These are phyloP conservation scores for Periconia sp. DNA, from an alignment of 2,329 filamentous ascomycete species.

Conservation along the genomic window DNA sequence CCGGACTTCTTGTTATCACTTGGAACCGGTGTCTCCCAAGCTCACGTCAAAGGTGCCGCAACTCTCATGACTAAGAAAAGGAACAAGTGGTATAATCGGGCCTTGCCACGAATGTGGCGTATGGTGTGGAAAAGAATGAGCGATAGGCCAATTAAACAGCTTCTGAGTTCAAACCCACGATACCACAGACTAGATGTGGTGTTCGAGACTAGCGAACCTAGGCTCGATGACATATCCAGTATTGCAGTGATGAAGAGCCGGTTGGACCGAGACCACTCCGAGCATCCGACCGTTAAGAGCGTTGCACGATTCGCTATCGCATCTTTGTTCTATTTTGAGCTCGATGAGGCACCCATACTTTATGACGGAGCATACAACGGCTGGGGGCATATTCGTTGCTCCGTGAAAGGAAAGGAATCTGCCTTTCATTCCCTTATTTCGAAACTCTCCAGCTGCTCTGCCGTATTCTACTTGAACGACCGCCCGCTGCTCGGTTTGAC, in stretches of 20 bases:
- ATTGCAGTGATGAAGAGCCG: constrained; percentile 15
- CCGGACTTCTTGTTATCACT: constrained; percentile 27
- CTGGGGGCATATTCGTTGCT: constrained; percentile 11
- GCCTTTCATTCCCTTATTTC: constrained; percentile 8
- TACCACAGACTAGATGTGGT: too few species aligned
- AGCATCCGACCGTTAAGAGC: constrained; percentile 11
- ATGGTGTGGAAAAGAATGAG: too few species aligned
- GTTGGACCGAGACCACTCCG: too few species aligned
- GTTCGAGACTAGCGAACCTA: constrained; percentile 11
- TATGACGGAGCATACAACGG: constrained; percentile 14
- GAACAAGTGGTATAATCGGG: too few species aligned
- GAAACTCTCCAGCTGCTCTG: too few species aligned
- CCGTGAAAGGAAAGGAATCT: constrained; percentile 4
- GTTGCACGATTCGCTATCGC: constrained; percentile 15
- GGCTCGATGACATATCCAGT: constrained; percentile 18
- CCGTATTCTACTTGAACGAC: constrained; percentile 9
- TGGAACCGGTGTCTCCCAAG: constrained; percentile 22
- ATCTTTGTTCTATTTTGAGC: constrained; percentile 25
- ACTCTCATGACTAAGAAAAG: too few species aligned
- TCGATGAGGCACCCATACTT: constrained; percentile 15
- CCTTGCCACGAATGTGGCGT: too few species aligned
- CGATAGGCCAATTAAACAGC: too few species aligned
- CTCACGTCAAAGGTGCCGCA: too few species aligned
- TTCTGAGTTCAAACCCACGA: too few species aligned
- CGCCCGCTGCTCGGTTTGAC: constrained; percentile 4